A percentile compares a stretch with the other conserved stretches of the same genome.
Conservation (phyloP, 2,329 filamentous ascomycete genomes). For the Paracamarosporium sp. region DNA sequence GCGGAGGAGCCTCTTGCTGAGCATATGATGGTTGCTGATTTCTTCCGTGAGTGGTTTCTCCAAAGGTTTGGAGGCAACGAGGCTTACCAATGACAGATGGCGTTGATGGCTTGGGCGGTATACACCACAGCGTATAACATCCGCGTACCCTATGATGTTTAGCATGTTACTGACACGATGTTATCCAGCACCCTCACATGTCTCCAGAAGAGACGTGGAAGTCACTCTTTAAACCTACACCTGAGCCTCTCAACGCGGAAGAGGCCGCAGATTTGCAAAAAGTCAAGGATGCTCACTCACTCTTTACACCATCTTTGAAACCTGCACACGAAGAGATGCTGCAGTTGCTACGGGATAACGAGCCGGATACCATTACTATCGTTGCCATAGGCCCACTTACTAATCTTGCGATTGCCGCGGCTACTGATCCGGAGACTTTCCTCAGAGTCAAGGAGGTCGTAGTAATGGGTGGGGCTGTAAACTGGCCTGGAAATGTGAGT, state of each 20-base stretch:
- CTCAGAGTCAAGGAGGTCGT: slow-evolving; percentile 88
- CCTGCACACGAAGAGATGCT: slow-evolving; percentile 87
- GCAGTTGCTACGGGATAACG: slow-evolving; percentile 81
- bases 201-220: slow-evolving; percentile 57
- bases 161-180: slow-evolving; percentile 2
- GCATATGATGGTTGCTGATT: slow-evolving; percentile 71
- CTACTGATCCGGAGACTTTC: slow-evolving; percentile 88
- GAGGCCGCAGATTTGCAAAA: slow-evolving; percentile 45
- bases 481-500: slow-evolving; percentile 75
- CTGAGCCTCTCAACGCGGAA: slow-evolving; percentile 36
- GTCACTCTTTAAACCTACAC: slow-evolving; percentile 49
- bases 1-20: slow-evolving; percentile 86
- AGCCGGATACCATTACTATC: slow-evolving; percentile 84
- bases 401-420: slow-evolving; percentile 89
- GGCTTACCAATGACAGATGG: slow-evolving; percentile 48
- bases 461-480: slow-evolving; percentile 91
- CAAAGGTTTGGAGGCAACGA: background rate
- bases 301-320: slow-evolving; percentile 77
- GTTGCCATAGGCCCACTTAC: slow-evolving; percentile 89
- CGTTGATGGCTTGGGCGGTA: slow-evolving; percentile 56
- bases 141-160: background rate
- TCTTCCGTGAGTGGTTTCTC: slow-evolving; percentile 74
- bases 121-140: slow-evolving; percentile 50
- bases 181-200: slow-evolving; percentile 54
- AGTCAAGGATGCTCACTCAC: slow-evolving; percentile 49